These are phyloP conservation scores for Jatropha multifida DNA, from an alignment of 441 rosid species.

Conservation along the genomic window DNA sequence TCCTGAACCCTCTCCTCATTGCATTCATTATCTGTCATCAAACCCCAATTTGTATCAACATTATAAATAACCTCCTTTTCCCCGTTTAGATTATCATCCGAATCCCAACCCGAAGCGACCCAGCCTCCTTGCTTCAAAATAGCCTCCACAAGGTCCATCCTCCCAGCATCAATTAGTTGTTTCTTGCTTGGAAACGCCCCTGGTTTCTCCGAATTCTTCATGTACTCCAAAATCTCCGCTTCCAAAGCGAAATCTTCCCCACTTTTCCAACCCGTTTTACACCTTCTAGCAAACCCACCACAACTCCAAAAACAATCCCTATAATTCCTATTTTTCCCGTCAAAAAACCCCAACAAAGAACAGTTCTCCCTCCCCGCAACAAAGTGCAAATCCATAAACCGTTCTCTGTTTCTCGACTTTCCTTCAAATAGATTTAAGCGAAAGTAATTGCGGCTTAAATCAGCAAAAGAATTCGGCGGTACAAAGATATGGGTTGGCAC, in stretches of 20 bases:
- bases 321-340: slow-evolving; percentile 30
- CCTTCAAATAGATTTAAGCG: slow-evolving; percentile 17
- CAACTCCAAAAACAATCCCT: slow-evolving; percentile 27
- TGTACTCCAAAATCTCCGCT: slow-evolving; percentile 78
- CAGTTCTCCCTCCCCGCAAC: slow-evolving; percentile 27
- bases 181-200: slow-evolving; percentile 66
- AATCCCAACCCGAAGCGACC: slow-evolving; percentile 89
- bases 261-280: slow-evolving; percentile 42
- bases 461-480: slow-evolving; percentile 28
- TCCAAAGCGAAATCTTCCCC: slow-evolving; percentile 58
- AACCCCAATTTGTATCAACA: slow-evolving; percentile 8
- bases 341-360: slow-evolving; percentile 33
- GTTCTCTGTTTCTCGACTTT: slow-evolving; percentile 11
- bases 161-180: slow-evolving; percentile 57
- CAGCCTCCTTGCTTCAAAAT: slow-evolving; percentile 71
- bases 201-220: slow-evolving; percentile 60
- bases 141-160: slow-evolving; percentile 72
- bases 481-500: slow-evolving; percentile 30
- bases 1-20: slow-evolving; percentile 25
- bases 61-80: background rate
- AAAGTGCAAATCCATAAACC: slow-evolving; percentile 17
- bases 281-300: slow-evolving; percentile 49
- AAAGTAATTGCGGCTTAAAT: slow-evolving; percentile 32
- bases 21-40: slow-evolving; percentile 23
- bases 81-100: slow-evolving; percentile 38